These are phyloP conservation scores for Aspergillus taichungensis DNA, from an alignment of 495 filamentous ascomycete genomes.

Conservation along the genomic window DNA sequence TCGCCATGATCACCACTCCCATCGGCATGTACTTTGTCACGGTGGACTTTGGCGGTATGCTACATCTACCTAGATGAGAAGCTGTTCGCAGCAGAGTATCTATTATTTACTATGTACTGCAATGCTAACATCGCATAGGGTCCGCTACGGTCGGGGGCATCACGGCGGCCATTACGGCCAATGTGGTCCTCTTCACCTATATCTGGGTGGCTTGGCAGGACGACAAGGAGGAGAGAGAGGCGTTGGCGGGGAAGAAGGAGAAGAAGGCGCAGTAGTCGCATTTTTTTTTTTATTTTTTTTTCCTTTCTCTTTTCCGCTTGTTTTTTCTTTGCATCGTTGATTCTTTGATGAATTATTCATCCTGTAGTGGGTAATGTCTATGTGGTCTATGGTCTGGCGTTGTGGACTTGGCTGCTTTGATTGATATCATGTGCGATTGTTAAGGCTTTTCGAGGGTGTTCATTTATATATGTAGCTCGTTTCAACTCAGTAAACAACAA, in stretches of 20 bases:
- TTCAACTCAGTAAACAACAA: too few species aligned
- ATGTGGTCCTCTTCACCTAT: constrained; percentile 84
- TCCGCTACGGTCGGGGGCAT: constrained; percentile 82
- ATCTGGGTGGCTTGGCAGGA: constrained; percentile 87
- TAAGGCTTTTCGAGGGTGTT: too few species aligned
- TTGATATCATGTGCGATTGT: too few species aligned
- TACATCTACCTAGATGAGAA: neutral
- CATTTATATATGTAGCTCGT: too few species aligned
- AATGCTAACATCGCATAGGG: constrained; percentile 40
- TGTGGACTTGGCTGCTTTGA: too few species aligned
- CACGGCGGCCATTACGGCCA: constrained; percentile 78
- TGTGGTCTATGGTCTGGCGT: too few species aligned
- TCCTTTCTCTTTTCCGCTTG: too few species aligned
- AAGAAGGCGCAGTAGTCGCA: constrained; percentile 51
- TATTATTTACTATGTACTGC: neutral
- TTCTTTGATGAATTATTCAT: too few species aligned
- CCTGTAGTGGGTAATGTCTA: too few species aligned
- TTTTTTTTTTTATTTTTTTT: constrained; percentile 5
- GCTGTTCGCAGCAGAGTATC: neutral
- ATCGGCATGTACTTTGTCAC: constrained; percentile 83
- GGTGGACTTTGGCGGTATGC: constrained; percentile 68
- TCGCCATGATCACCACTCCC: constrained; percentile 80
- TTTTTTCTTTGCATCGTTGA: too few species aligned
- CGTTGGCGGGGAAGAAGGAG: constrained; percentile 43
- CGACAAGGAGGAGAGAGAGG: constrained; percentile 59